Evolutionary conservation across 176 grass and related monocot species (phyloP).

Genomic region (Paspalum vaginatum): DNA sequence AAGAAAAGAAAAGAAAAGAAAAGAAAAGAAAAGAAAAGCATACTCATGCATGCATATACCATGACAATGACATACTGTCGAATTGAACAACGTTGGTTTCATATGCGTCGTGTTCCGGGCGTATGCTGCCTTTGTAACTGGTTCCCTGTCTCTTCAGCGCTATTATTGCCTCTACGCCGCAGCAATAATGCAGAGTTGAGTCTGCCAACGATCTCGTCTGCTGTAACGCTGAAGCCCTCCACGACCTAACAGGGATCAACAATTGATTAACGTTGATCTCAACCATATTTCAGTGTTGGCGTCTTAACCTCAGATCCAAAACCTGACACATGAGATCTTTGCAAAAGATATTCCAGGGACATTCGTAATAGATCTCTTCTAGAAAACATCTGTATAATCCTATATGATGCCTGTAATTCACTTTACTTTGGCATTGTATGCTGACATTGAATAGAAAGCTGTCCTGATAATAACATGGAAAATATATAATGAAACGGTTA

Average conservation of each 20-base stretch:
- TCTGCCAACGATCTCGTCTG: constrained; percentile 46
- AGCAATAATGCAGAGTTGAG: constrained; percentile 12
- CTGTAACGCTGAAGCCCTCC: constrained; percentile 22
- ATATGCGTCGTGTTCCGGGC: background rate
- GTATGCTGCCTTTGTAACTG: background rate
- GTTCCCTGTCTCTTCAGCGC: constrained; percentile 19
- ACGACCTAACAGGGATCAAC: constrained; percentile 29
- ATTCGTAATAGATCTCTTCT: too few species aligned
- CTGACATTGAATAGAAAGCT: too few species aligned
- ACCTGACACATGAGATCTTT: too few species aligned
- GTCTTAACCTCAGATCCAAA: too few species aligned
- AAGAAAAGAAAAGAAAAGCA: too few species aligned
- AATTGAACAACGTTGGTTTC: background rate
- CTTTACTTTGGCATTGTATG: too few species aligned
- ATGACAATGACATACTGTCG: background rate
- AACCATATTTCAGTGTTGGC: background rate
- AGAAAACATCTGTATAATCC: too few species aligned
- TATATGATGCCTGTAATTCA: too few species aligned
- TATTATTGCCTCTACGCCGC: background rate
- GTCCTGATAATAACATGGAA: background rate
- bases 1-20: too few species aligned
- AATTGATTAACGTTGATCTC: background rate
- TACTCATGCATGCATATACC: too few species aligned
- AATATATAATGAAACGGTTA: background rate
- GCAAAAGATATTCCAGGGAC: too few species aligned